These are phyloP conservation scores for Crithidia brevicula DNA, from an alignment of 208 protist genomes.

Conservation along the genomic window DNA sequence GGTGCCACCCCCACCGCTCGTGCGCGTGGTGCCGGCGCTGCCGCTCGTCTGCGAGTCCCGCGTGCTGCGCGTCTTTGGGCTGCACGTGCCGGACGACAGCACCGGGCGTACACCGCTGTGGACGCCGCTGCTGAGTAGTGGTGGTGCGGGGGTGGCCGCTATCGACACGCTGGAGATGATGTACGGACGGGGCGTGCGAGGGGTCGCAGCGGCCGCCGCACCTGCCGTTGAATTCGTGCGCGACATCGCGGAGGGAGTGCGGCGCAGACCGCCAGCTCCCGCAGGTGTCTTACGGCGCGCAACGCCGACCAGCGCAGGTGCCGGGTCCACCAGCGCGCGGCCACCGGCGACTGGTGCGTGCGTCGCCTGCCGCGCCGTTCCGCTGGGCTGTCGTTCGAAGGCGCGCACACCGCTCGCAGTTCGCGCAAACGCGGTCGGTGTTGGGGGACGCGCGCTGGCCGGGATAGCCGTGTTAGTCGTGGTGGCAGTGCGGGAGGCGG, in stretches of 20 bases:
- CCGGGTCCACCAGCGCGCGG: slow-evolving; percentile 21
- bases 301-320: slow-evolving; percentile 25
- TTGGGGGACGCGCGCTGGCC: neutral
- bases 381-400: slow-evolving; percentile 27
- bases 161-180: slow-evolving; percentile 33
- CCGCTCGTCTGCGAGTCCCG: slow-evolving; percentile 16
- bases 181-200: slow-evolving; percentile 26
- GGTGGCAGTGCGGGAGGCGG: neutral
- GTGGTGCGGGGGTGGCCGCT: slow-evolving; percentile 11
- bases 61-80: slow-evolving; percentile 27
- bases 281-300: neutral
- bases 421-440: slow-evolving; percentile 13
- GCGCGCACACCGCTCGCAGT: slow-evolving; percentile 3
- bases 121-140: neutral
- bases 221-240: neutral
- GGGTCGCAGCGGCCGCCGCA: neutral
- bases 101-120: slow-evolving; percentile 18
- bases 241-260: slow-evolving; percentile 15
- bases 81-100: slow-evolving; percentile 22
- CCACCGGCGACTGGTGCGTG: neutral
- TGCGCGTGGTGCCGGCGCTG: slow-evolving; percentile 3
- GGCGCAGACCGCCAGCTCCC: slow-evolving; percentile 7
- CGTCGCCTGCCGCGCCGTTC: neutral
- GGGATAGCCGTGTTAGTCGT: neutral
- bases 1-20: slow-evolving; percentile 1